Base-by-base conservation (phyloP, 805 yeast genomes). In the Suhomyces sp. region DNA sequence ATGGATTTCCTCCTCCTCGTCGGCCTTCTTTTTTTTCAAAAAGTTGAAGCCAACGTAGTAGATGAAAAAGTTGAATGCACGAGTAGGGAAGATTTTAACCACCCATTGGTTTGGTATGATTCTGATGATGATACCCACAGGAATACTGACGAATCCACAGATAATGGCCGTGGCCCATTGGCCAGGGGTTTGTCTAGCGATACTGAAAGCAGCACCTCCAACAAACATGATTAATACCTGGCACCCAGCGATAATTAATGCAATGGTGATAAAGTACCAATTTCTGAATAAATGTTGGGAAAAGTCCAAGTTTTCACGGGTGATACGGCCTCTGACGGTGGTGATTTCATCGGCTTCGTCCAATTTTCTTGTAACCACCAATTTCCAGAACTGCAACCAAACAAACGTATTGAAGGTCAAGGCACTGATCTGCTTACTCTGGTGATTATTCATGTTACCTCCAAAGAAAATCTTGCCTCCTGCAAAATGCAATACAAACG, bases 341-440 rank as follows among this genome's bases (percentile, higher is more conserved):
- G 74, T 73, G 26, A 87, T 74, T 22, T 87, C 90, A 60, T 86
- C 92, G 51, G 86, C 91, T 71, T 88, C 96, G 70, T 94, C 97
- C 54, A 94, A 75, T 58, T 96, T 88, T 65, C 99, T 84, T 15
- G 96, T 86, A 44, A 90, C 96, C 64, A 93, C 83, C 71, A 94
- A 79, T 61, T 93, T 91, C 82, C 94, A 94, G 67, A 94, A 87
- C 74, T 94, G 99, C 70, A 94, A 77, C 99, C 99, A 94, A 47
- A 94, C 98, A 77, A 94, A 94, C 0, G 98, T 80, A 69, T 94
- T 94, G 77, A 94, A 94, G 1, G 96, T 93, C 82, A 92, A 77
- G 2, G 98, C 90, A 58, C 83, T 80, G 36, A 93, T 71, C 71
- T 86, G 86, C 53, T 79, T 79, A 47, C 74, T 67, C 56, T 84